These are phyloP conservation scores for Prunus armeniaca DNA, from an alignment of 306 rosid genomes.

Conservation along the genomic window DNA sequence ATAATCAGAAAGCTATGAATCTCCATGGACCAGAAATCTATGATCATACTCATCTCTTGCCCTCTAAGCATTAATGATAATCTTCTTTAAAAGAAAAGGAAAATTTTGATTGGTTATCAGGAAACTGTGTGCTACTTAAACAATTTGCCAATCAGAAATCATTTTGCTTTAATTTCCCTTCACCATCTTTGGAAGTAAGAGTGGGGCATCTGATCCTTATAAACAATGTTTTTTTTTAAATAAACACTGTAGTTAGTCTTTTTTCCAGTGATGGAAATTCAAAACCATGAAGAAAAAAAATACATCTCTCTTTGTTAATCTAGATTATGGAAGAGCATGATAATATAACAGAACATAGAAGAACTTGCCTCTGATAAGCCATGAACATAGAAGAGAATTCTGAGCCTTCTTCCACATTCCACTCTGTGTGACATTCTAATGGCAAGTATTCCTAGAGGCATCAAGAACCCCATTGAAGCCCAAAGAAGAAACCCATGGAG, in stretches of 20 bases:
- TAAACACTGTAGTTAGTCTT: slow-evolving; percentile 12
- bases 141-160: slow-evolving; percentile 22
- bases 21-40: slow-evolving; percentile 17
- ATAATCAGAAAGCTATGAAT: slow-evolving; percentile 17
- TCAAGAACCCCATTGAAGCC: slow-evolving; percentile 94
- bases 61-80: slow-evolving; percentile 50
- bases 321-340: not conserved
- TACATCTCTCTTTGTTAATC: not conserved
- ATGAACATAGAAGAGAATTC: slow-evolving; percentile 62
- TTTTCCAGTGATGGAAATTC: slow-evolving; percentile 4
- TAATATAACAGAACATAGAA: not conserved
- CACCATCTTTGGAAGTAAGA: slow-evolving; percentile 39
- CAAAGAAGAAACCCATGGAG: slow-evolving; percentile 85
- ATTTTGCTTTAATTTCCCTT: slow-evolving; percentile 21
- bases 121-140: slow-evolving; percentile 28
- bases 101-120: slow-evolving; percentile 5
- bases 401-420: slow-evolving; percentile 56
- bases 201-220: slow-evolving; percentile 22
- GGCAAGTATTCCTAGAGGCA: slow-evolving; percentile 79
- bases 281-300: not conserved
- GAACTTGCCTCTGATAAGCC: slow-evolving; percentile 70
- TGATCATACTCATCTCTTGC: slow-evolving; percentile 35
- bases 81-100: slow-evolving; percentile 11
- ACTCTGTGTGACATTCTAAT: slow-evolving; percentile 63
- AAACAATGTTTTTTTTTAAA: slow-evolving; percentile 1